Percentiles rank a stretch among this genome's conserved stretches.
These are phyloP conservation scores for Ustilago bromivora DNA, from an alignment of 1,284 basidiomycete genomes.

Conservation along the genomic window DNA sequence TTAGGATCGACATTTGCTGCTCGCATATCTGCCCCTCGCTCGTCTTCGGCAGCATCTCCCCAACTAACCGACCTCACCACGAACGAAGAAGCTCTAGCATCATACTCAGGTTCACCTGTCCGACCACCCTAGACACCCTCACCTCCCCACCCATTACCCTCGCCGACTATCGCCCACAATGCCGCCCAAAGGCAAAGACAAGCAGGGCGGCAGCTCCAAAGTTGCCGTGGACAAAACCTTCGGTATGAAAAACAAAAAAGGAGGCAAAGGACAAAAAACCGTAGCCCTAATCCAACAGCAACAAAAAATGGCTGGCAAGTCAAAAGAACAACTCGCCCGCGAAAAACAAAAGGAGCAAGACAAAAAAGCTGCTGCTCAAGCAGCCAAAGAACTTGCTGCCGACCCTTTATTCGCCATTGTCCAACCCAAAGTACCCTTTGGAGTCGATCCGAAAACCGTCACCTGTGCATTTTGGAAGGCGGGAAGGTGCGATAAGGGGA, in stretches of 20 bases:
- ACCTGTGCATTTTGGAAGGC: conserved; percentile 68
- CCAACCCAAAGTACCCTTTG: conserved; percentile 85
- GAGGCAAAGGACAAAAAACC: conserved; percentile 88
- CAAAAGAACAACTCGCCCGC: conserved; percentile 81
- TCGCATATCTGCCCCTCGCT: background rate
- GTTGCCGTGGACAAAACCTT: conserved; percentile 73
- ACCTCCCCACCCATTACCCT: background rate
- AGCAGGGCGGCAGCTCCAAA: conserved; percentile 72
- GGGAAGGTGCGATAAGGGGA: conserved; percentile 66
- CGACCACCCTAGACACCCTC: background rate
- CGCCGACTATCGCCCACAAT: conserved; percentile 34
- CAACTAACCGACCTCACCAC: background rate
- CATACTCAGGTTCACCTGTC: background rate
- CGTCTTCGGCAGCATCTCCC: background rate
- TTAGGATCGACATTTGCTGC: background rate
- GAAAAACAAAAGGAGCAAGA: conserved; percentile 83
- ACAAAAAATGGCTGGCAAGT: conserved; percentile 74
- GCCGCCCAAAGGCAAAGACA: conserved; percentile 65
- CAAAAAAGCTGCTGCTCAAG: conserved; percentile 86
- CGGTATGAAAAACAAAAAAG: conserved; percentile 92
- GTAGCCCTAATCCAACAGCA: conserved; percentile 84
- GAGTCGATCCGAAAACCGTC: conserved; percentile 74
- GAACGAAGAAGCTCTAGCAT: background rate
- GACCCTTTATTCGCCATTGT: conserved; percentile 68
- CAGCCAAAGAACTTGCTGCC: conserved; percentile 76